Evolutionary conservation across 768 basidiomycete genomes (phyloP).

Genomic region (Pisolithus orientalis): DNA sequence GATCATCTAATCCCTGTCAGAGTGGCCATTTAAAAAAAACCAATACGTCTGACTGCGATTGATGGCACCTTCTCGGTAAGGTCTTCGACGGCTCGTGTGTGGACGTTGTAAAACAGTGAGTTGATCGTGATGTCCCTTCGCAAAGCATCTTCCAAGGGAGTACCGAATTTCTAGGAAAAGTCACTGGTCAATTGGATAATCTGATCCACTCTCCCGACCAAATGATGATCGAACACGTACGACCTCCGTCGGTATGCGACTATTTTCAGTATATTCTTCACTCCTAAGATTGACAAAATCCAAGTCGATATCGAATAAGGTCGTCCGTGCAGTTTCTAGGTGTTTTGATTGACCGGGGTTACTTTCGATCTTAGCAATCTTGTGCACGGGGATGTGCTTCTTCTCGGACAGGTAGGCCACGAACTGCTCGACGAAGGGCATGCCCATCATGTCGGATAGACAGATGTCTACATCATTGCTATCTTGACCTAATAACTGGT

Average conservation of each 20-base stretch:
- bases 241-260: constrained; percentile 83
- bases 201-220: neutral
- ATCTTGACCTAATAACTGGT: constrained; percentile 69
- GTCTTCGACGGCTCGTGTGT: constrained; percentile 81
- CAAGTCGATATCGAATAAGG: constrained; percentile 72
- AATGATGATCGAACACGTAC: constrained; percentile 39
- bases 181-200: neutral
- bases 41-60: neutral
- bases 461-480: constrained; percentile 95
- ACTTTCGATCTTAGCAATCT: constrained; percentile 78
- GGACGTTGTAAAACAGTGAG: constrained; percentile 92
- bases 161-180: constrained; percentile 70
- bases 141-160: constrained; percentile 84
- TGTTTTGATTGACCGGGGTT: constrained; percentile 99
- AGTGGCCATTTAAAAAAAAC: constrained; percentile 5
- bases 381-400: constrained; percentile 29
- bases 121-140: constrained; percentile 95
- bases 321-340: constrained; percentile 88
- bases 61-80: constrained; percentile 57
- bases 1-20: constrained; percentile 74
- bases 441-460: constrained; percentile 82
- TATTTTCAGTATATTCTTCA: constrained; percentile 83
- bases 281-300: constrained; percentile 93
- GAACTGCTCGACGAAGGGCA: constrained; percentile 79
- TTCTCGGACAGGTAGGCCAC: constrained; percentile 43